Evolutionary conservation across 495 filamentous ascomycete genomes (phyloP).

Genomic region (Hypoxylon lienhwacheense): DNA sequence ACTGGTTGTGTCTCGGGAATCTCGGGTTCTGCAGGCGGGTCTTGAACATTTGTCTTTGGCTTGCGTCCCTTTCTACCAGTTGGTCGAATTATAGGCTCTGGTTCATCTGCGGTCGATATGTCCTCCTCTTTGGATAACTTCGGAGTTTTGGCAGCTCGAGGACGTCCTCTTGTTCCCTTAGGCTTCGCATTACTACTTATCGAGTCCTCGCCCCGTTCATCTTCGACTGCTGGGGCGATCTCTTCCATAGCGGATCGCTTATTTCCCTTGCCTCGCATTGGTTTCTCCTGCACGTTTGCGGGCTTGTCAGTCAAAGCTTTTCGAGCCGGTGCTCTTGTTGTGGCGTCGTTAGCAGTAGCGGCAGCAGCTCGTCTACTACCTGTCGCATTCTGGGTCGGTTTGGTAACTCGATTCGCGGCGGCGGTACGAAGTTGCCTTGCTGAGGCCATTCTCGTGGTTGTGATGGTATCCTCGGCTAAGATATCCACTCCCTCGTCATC

Average conservation of each 20-base stretch:
- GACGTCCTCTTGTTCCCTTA: conserved; percentile 30
- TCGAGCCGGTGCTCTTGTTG: conserved; percentile 43
- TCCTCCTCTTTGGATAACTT: conserved; percentile 32
- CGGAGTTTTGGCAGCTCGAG: conserved; percentile 26
- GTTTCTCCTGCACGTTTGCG: conserved; percentile 48
- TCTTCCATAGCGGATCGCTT: conserved; percentile 56
- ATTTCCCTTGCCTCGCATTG: conserved; percentile 32
- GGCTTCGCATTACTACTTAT: conserved; percentile 20
- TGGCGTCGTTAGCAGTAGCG: conserved; percentile 21
- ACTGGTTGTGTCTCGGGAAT: conserved; percentile 51
- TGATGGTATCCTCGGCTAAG: conserved; percentile 46
- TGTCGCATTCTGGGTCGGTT: conserved; percentile 38
- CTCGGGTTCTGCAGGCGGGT: conserved; percentile 34
- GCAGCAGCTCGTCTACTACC: conserved; percentile 36
- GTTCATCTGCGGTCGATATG: conserved; percentile 22
- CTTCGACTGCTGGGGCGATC: conserved; percentile 33
- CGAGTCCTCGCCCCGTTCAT: conserved; percentile 35
- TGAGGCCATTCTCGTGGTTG: conserved; percentile 47
- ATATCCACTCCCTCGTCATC: conserved; percentile 61
- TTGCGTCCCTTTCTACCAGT: conserved; percentile 38
- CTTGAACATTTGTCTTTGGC: conserved; percentile 25
- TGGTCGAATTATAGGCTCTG: conserved; percentile 20
- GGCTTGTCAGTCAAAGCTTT: conserved; percentile 56
- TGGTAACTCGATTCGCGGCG: conserved; percentile 44
- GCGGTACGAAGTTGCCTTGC: conserved; percentile 45